Conservation (phyloP, 2,329 filamentous ascomycete genomes). For the Fusarium sp. region DNA sequence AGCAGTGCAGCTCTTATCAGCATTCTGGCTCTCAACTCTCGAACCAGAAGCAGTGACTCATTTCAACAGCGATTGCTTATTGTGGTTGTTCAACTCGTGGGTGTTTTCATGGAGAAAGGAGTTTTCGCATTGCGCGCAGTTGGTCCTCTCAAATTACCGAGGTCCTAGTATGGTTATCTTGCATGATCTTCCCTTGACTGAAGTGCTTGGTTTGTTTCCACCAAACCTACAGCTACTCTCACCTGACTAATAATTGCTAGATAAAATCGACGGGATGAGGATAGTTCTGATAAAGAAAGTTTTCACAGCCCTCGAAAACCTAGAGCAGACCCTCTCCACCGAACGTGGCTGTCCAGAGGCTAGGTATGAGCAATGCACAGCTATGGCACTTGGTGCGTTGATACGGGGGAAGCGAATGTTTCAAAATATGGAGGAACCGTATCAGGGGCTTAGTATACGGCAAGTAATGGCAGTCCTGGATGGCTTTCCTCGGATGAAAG, state of each 20-base stretch:
- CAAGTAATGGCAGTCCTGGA: not conserved
- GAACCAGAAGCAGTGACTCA: no score
- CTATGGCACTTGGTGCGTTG: not conserved
- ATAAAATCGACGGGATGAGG: not conserved
- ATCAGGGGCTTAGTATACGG: not conserved
- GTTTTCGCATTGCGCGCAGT: not conserved
- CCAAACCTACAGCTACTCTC: no score
- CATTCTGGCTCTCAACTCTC: not conserved
- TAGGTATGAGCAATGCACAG: not conserved
- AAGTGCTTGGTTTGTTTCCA: not conserved
- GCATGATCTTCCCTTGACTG: not conserved
- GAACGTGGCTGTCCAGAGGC: not conserved
- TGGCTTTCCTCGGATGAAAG: not conserved
- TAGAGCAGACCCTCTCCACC: not conserved
- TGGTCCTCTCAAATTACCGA: not conserved
- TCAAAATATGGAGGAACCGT: not conserved
- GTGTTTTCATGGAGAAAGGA: not conserved
- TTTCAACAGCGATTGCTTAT: not conserved
- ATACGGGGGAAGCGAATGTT: not conserved
- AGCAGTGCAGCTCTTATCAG: not conserved
- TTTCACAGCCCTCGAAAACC: not conserved
- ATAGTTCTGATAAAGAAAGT: accelerated
- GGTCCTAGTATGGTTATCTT: not conserved
- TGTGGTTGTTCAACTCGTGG: not conserved
- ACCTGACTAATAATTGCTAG: not conserved